Evolutionary conservation across 2,329 filamentous ascomycete species (phyloP).

Genomic region (Camillea tinctor): DNA sequence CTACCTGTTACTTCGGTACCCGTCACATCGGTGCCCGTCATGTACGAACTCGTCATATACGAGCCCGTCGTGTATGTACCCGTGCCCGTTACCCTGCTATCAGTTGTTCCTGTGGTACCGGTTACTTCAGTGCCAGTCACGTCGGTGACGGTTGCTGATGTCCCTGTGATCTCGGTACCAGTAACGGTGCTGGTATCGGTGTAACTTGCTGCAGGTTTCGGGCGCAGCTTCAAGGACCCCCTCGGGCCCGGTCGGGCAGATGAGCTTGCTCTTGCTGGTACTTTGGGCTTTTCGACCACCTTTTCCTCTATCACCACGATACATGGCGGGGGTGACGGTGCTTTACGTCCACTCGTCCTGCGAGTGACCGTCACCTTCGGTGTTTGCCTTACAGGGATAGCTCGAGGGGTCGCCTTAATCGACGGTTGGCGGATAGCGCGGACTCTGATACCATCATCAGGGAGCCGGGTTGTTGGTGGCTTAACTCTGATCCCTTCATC

Average conservation of each 20-base stretch:
- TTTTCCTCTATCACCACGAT: slow-evolving; percentile 37
- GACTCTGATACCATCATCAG: slow-evolving; percentile 37
- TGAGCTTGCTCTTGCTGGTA: slow-evolving; percentile 38
- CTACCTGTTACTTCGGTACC: slow-evolving; percentile 12
- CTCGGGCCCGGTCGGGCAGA: slow-evolving; percentile 24
- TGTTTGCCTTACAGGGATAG: slow-evolving; percentile 29
- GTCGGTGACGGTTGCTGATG: background rate
- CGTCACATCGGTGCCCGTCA: slow-evolving; percentile 26
- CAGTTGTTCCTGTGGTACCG: slow-evolving; percentile 17
- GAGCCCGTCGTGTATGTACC: slow-evolving; percentile 3
- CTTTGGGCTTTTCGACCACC: slow-evolving; percentile 35
- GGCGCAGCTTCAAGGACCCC: slow-evolving; percentile 21
- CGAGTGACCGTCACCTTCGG: slow-evolving; percentile 26
- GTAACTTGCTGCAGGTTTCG: slow-evolving; percentile 20
- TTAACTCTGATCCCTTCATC: slow-evolving; percentile 31
- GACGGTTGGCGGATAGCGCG: slow-evolving; percentile 26
- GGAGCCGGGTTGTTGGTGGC: slow-evolving; percentile 19
- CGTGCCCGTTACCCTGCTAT: slow-evolving; percentile 4
- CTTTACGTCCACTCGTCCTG: slow-evolving; percentile 19
- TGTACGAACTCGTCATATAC: background rate
- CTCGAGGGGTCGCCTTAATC: slow-evolving; percentile 28
- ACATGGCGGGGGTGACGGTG: slow-evolving; percentile 27
- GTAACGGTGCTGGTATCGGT: slow-evolving; percentile 27
- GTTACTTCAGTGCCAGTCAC: slow-evolving; percentile 26
- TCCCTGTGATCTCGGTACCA: slow-evolving; percentile 1